A percentile compares a stretch with the other conserved stretches of the same genome.
These are phyloP conservation scores for Pontederia crassipes DNA, from an alignment of 176 grass and related monocot species.

Conservation along the genomic window DNA sequence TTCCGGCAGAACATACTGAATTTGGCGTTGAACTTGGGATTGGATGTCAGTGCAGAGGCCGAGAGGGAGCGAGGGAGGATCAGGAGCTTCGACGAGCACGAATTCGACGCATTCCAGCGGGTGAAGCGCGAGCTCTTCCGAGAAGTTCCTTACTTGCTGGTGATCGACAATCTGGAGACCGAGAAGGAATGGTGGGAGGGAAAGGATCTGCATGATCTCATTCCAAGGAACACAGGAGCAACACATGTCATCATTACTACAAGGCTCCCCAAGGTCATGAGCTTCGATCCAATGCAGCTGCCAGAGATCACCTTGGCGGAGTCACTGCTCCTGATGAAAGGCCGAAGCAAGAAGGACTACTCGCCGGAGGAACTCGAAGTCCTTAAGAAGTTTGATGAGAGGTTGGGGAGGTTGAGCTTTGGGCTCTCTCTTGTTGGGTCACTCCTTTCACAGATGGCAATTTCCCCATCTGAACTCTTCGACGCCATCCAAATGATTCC, in stretches of 20 bases:
- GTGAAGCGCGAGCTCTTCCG: conserved; percentile 89
- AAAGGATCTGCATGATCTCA: conserved; percentile 94
- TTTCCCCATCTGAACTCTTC: conserved; percentile 64
- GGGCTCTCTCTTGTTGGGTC: conserved; percentile 74
- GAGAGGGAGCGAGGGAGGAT: conserved; percentile 92
- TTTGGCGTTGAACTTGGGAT: conserved; percentile 57
- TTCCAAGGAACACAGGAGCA: conserved; percentile 80
- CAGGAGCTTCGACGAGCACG: conserved; percentile 90
- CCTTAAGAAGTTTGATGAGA: conserved; percentile 74
- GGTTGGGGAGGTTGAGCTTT: conserved; percentile 78
- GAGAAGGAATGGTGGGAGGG: conserved; percentile 99
- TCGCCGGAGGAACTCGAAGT: conserved; percentile 55
- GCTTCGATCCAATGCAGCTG: conserved; percentile 77
- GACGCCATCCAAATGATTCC: conserved; percentile 77
- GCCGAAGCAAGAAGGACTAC: conserved; percentile 73
- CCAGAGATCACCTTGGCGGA: conserved; percentile 57
- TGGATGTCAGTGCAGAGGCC: conserved; percentile 79
- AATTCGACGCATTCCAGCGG: conserved; percentile 79
- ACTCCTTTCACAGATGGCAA: conserved; percentile 73
- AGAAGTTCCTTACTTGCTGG: conserved; percentile 83
- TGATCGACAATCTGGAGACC: conserved; percentile 89
- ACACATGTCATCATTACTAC: conserved; percentile 80
- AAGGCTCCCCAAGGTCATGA: conserved; percentile 61
- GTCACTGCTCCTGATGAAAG: conserved; percentile 62
- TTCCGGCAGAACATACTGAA: conserved; percentile 88